Evolutionary conservation across 208 protist genomes (phyloP).

Genomic region (Leishmania tropica): DNA sequence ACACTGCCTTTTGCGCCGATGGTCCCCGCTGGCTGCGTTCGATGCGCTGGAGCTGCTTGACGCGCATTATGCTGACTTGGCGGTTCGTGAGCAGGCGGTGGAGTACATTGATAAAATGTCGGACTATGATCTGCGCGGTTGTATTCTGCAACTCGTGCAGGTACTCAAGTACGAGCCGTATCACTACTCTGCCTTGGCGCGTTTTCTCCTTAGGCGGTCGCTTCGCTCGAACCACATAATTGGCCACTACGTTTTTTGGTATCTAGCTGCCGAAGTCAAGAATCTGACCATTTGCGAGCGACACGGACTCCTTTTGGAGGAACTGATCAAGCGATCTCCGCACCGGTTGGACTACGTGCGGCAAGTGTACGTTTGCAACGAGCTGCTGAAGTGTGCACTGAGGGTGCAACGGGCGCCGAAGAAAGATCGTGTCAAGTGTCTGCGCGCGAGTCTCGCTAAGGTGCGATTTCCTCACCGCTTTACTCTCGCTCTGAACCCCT

Average conservation of each 20-base stretch:
- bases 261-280: slow-evolving; percentile 87
- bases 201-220: slow-evolving; percentile 74
- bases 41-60: slow-evolving; percentile 86
- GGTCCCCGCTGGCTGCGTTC: slow-evolving; percentile 54
- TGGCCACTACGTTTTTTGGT: slow-evolving; percentile 88
- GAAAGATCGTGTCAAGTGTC: slow-evolving; percentile 49
- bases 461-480: slow-evolving; percentile 65
- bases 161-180: slow-evolving; percentile 89
- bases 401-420: slow-evolving; percentile 52
- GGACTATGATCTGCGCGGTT: slow-evolving; percentile 74
- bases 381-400: slow-evolving; percentile 64
- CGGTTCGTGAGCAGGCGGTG: slow-evolving; percentile 77
- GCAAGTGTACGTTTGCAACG: slow-evolving; percentile 64
- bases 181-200: slow-evolving; percentile 71
- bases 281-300: slow-evolving; percentile 71
- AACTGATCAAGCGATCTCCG: slow-evolving; percentile 72
- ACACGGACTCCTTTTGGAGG: slow-evolving; percentile 83
- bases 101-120: slow-evolving; percentile 55
- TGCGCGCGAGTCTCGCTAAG: slow-evolving; percentile 48
- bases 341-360: slow-evolving; percentile 50
- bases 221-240: slow-evolving; percentile 75
- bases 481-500: slow-evolving; percentile 67
- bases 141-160: slow-evolving; percentile 87
- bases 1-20: slow-evolving; percentile 55
- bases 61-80: slow-evolving; percentile 60